Base-by-base conservation (phyloP, 768 basidiomycete species). In the Mycena chlorophos region DNA sequence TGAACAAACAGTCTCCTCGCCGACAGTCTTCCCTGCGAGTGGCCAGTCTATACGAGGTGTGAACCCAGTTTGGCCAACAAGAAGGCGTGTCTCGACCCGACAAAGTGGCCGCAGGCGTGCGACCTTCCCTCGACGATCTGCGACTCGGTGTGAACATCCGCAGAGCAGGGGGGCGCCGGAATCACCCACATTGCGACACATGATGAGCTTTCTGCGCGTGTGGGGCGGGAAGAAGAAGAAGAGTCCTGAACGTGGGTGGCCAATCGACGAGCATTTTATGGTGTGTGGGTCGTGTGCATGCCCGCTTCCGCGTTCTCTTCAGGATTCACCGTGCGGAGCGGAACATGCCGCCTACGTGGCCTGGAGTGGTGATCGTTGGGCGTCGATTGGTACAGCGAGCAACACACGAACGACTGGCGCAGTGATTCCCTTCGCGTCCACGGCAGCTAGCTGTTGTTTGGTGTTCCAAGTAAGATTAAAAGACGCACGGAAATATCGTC, bases 81-180 rank as follows among this genome's bases (percentile, higher is more conserved):
- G 31, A 8, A 34, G 31, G 17, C 31, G 10, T 34, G 31, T 17
- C 17, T 8, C 31, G 31, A 86, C 51, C 82, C 79, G 55, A 83
- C 73, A 69, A 91, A 90, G 69, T 90, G 88, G 8, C 82, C 79
- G 69, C 89, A 91, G 51, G 71, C 82, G 72, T 89, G 81, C 69
- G 77, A 88, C 61, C 87, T 83, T 52, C 89, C 89, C 67, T 91
- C 89, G 56, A 89, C 84, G 60, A 91, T 78, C 88, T 91, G 62
- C 30, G 55, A 8, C 43, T 49, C 34, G 13, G 43, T 52, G 60
- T 48, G 45, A 47, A 46, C n/a, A 49, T 46, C 25, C 26, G 29
- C 28, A 45, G 29, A 58, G 28, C 45, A 60, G 26, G 31, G 45
- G 42, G 23, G 45, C 12, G 8, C 12, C 20, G 34, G 40, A 55